These are phyloP conservation scores for Aspergillus terreus DNA, from an alignment of 2,329 filamentous ascomycete species.

Conservation along the genomic window DNA sequence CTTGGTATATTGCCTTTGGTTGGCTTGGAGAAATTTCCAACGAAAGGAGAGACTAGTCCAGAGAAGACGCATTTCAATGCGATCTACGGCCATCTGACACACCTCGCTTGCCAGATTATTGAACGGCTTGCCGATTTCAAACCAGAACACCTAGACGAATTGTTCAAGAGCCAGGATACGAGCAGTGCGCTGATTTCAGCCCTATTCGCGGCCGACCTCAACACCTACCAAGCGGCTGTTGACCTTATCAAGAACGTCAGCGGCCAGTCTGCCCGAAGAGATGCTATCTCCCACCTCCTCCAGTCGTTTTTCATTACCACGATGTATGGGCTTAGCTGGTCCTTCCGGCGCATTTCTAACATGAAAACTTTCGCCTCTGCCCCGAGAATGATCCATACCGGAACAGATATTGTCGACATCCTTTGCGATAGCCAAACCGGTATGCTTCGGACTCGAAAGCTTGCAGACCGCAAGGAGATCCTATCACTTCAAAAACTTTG, in stretches of 20 bases:
- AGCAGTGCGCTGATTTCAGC: slow-evolving; percentile 73
- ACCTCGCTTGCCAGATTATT: slow-evolving; percentile 68
- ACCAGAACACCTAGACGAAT: slow-evolving; percentile 61
- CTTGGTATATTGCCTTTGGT: slow-evolving; percentile 67
- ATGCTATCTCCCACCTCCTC: slow-evolving; percentile 61
- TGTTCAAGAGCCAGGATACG: slow-evolving; percentile 66
- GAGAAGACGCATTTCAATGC: slow-evolving; percentile 73
- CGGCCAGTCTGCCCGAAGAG: slow-evolving; percentile 59
- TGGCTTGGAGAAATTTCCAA: slow-evolving; percentile 69
- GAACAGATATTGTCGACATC: slow-evolving; percentile 59
- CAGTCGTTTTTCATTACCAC: slow-evolving; percentile 54
- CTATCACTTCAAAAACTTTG: slow-evolving; percentile 73
- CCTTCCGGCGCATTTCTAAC: slow-evolving; percentile 53
- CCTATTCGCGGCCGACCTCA: slow-evolving; percentile 75
- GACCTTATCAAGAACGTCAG: slow-evolving; percentile 81
- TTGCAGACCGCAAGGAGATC: slow-evolving; percentile 58
- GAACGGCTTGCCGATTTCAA: slow-evolving; percentile 76
- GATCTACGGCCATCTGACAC: slow-evolving; percentile 60
- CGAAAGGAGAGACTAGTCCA: slow-evolving; percentile 41
- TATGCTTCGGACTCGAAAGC: slow-evolving; percentile 55
- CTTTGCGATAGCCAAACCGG: slow-evolving; percentile 62
- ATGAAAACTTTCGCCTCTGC: slow-evolving; percentile 59
- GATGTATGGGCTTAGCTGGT: slow-evolving; percentile 54
- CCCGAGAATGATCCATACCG: slow-evolving; percentile 58
- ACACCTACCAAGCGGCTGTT: slow-evolving; percentile 74